Conservation (phyloP, 352 stramenopile species). For the Phytophthora foliorum region DNA sequence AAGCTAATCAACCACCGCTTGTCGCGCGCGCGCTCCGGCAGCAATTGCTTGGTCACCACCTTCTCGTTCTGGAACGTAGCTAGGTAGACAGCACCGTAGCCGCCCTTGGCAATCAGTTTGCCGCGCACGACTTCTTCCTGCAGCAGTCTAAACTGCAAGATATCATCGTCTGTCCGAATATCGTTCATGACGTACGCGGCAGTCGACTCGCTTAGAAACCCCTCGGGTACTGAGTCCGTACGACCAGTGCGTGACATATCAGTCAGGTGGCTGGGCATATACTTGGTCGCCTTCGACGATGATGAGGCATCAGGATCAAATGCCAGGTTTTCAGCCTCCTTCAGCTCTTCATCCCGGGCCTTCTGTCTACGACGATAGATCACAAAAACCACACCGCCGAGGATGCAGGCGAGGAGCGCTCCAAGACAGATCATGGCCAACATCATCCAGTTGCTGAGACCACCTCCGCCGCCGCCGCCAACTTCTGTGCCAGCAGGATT, state of each 20-base stretch:
- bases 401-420: conserved; percentile 38
- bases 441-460: conserved; percentile 56
- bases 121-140: conserved; percentile 59
- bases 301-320: conserved; percentile 31
- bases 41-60: conserved; percentile 62
- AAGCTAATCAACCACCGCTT: conserved; percentile 45
- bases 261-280: conserved; percentile 29
- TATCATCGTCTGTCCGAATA: conserved; percentile 69
- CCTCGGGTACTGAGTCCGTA: conserved; percentile 33
- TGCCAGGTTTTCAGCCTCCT: conserved; percentile 34
- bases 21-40: conserved; percentile 45
- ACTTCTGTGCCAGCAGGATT: neutral
- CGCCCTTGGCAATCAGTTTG: conserved; percentile 55
- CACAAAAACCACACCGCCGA: conserved; percentile 39
- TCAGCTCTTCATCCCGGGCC: conserved; percentile 35
- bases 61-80: conserved; percentile 51
- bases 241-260: conserved; percentile 35
- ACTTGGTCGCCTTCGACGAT: conserved; percentile 43
- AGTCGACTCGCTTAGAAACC: conserved; percentile 25
- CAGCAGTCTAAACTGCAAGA: conserved; percentile 60
- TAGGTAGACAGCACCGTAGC: conserved; percentile 70
- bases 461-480: conserved; percentile 6
- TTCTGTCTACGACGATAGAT: conserved; percentile 39
- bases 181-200: conserved; percentile 57
- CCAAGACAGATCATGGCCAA: conserved; percentile 47